Percentiles rank a stretch among this genome's conserved stretches.
phyloP scores from a whole-genome alignment of 441 rosid genomes.

The Gossypium davidsonii region DNA sequence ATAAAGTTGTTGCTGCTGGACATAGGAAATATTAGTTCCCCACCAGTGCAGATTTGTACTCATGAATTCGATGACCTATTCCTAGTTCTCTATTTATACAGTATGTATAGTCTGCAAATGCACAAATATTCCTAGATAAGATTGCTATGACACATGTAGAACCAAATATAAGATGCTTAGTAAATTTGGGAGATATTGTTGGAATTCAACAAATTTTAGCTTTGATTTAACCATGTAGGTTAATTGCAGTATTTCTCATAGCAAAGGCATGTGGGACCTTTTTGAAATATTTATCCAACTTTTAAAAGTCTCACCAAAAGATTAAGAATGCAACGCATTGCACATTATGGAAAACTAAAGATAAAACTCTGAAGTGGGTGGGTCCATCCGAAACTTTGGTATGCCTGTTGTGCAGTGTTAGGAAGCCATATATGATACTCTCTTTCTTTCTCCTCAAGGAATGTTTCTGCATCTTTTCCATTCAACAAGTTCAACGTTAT shows the following conservation, averaged over 20 bases:
- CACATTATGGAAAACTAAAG: not conserved
- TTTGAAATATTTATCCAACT: not conserved
- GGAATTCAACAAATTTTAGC: not conserved
- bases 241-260: not conserved
- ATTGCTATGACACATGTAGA: not conserved
- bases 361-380: not conserved
- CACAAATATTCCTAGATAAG: not conserved
- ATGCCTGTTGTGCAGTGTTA: not conserved
- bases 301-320: not conserved
- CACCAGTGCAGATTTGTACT: not conserved
- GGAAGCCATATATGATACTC: slow-evolving; percentile 9
- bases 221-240: slow-evolving; percentile 1
- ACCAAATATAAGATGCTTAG: not conserved
- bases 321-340: not conserved
- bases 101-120: not conserved
- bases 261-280: not conserved
- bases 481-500: slow-evolving; percentile 41
- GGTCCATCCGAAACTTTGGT: not conserved
- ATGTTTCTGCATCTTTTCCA: slow-evolving; percentile 40
- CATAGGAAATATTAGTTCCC: not conserved
- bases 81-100: not conserved
- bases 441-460: slow-evolving; percentile 32
- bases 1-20: not conserved
- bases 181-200: not conserved
- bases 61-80: not conserved